These are phyloP conservation scores for Leishmania tropica DNA, from an alignment of 208 protist genomes.

Conservation along the genomic window DNA sequence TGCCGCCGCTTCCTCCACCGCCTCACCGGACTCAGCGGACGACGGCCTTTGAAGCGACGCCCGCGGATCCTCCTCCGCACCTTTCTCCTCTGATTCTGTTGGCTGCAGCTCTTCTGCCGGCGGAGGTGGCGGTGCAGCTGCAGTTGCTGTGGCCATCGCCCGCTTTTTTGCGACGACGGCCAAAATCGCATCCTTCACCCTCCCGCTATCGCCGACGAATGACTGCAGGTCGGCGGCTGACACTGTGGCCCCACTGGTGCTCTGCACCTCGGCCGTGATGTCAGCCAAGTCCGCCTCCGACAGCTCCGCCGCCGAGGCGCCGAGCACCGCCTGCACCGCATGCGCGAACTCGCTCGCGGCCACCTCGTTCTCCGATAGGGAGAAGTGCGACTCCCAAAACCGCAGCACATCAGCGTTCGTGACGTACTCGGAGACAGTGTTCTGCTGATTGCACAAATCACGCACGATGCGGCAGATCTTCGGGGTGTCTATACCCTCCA, in stretches of 20 bases:
- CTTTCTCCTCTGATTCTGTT: conserved; percentile 4
- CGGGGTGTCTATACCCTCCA: conserved; percentile 89
- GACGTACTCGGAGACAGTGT: conserved; percentile 74
- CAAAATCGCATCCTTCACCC: conserved; percentile 27
- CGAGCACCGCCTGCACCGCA: conserved; percentile 31
- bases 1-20: conserved; percentile 7
- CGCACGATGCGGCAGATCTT: conserved; percentile 80
- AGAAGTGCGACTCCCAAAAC: conserved; percentile 83
- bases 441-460: conserved; percentile 73
- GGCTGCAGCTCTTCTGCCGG: neutral
- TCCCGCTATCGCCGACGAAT: conserved; percentile 63
- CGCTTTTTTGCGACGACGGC: conserved; percentile 17
- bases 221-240: conserved; percentile 54
- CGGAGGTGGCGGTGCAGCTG: neutral
- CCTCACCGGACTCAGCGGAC: neutral
- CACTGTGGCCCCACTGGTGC: conserved; percentile 34
- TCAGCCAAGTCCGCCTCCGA: conserved; percentile 28
- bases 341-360: conserved; percentile 44
- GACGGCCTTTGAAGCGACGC: neutral
- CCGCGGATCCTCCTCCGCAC: neutral
- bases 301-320: conserved; percentile 13
- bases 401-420: conserved; percentile 65
- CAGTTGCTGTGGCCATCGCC: neutral
- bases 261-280: conserved; percentile 41
- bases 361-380: conserved; percentile 67